Percentiles rank a stretch among this genome's conserved stretches.
These are phyloP conservation scores for Neoboletus magnificus DNA, from an alignment of 768 basidiomycete genomes.

Conservation along the genomic window DNA sequence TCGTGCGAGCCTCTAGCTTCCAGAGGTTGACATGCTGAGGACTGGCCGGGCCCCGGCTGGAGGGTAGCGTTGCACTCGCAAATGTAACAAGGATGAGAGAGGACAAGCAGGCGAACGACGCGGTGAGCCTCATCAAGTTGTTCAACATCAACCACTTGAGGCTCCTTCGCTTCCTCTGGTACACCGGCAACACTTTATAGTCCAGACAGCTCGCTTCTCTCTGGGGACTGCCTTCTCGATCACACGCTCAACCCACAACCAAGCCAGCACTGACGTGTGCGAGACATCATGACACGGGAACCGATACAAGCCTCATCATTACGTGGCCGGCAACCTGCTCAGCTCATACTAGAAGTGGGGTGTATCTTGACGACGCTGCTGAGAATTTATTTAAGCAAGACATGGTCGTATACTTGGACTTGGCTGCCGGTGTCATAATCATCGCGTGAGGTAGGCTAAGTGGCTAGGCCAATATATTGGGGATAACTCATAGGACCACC, in stretches of 20 bases:
- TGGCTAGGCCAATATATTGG: too few relatives aligned
- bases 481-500: neutral
- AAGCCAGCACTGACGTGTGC: neutral
- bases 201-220: neutral
- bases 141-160: neutral
- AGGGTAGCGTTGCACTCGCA: slow-evolving; percentile 9
- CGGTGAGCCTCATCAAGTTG: slow-evolving; percentile 17
- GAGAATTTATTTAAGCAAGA: too few relatives aligned
- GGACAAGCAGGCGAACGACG: slow-evolving; percentile 9
- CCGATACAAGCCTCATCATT: neutral
- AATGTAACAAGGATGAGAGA: slow-evolving; percentile 6
- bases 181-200: neutral
- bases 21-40: slow-evolving; percentile 66
- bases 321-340: neutral
- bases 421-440: too few relatives aligned
- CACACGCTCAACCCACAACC: neutral
- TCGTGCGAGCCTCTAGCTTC: slow-evolving; percentile 41
- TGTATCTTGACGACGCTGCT: too few relatives aligned
- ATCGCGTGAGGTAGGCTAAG: too few relatives aligned
- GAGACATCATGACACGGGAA: neutral
- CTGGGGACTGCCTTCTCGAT: neutral
- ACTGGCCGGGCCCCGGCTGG: slow-evolving; percentile 30
- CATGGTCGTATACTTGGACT: too few relatives aligned
- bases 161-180: neutral
- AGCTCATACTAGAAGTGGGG: neutral